Conservation (phyloP, 106 monocot species). For the Amphibolis antarctica region DNA sequence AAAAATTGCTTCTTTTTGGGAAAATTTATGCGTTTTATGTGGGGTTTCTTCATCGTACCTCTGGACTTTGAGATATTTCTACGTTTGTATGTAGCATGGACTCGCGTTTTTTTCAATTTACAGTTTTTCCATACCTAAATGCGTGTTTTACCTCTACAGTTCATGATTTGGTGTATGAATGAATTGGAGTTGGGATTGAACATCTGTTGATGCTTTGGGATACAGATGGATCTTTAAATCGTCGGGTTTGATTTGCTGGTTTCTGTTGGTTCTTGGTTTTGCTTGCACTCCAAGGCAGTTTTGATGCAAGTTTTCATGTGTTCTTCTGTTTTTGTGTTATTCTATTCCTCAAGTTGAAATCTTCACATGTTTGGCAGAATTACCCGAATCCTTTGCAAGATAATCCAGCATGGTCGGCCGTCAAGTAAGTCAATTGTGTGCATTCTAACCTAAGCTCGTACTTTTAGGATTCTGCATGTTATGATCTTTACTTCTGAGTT, state of each 20-base stretch:
- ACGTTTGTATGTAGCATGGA: too few relatives aligned
- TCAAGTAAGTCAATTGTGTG: conserved; percentile 16
- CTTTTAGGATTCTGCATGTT: too few relatives aligned
- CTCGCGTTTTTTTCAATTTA: too few relatives aligned
- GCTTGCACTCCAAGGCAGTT: neutral
- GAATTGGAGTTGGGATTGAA: neutral
- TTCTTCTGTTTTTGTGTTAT: neutral
- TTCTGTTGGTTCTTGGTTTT: neutral
- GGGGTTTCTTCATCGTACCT: too few relatives aligned
- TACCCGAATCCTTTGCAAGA: conserved; percentile 34
- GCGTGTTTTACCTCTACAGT: too few relatives aligned
- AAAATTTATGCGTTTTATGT: too few relatives aligned
- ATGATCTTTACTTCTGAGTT: neutral
- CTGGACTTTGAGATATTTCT: too few relatives aligned
- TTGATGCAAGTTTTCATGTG: neutral
- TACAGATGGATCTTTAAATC: neutral
- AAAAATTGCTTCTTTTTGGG: too few relatives aligned
- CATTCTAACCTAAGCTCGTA: neutral
- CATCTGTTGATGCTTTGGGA: neutral
- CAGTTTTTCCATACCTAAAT: too few relatives aligned
- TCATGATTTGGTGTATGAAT: too few relatives aligned
- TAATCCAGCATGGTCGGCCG: conserved; percentile 36
- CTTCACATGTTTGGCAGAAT: conserved; percentile 18
- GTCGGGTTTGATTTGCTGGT: neutral
- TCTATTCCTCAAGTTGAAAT: too few relatives aligned